Evolutionary conservation across 768 basidiomycete species (phyloP).

Genomic region (Suillus americanus): DNA sequence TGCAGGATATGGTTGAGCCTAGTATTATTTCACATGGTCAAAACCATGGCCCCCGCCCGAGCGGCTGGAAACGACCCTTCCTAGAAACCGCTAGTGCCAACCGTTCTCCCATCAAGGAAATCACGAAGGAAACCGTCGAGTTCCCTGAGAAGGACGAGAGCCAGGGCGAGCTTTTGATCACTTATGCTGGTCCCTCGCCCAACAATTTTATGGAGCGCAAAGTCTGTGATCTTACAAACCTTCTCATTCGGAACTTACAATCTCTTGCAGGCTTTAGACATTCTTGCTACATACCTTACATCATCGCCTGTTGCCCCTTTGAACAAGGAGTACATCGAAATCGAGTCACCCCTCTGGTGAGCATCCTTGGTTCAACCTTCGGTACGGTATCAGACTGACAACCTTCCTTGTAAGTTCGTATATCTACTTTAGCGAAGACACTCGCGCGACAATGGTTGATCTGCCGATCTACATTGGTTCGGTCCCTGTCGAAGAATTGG

Average conservation of each 20-base stretch:
- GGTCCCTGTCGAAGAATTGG: conserved; percentile 77
- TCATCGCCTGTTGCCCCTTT: conserved; percentile 79
- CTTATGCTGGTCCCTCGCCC: conserved; percentile 75
- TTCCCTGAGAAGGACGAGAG: conserved; percentile 98
- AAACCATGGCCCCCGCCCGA: conserved; percentile 65
- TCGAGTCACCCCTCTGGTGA: conserved; percentile 85
- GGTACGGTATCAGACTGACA: background rate
- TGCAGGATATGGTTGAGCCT: conserved; percentile 84
- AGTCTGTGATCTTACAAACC: conserved; percentile 35
- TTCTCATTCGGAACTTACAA: background rate
- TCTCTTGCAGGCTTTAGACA: conserved; percentile 66
- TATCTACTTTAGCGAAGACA: conserved; percentile 81
- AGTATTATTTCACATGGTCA: conserved; percentile 74
- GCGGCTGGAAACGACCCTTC: conserved; percentile 92
- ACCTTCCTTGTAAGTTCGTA: conserved; percentile 55
- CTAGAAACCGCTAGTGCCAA: conserved; percentile 79
- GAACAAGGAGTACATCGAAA: conserved; percentile 92
- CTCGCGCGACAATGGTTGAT: conserved; percentile 68
- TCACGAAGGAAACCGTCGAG: conserved; percentile 68
- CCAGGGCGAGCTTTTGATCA: conserved; percentile 82
- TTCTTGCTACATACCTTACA: conserved; percentile 86
- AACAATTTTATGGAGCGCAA: conserved; percentile 71
- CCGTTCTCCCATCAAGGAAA: conserved; percentile 51
- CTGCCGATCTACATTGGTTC: conserved; percentile 80
- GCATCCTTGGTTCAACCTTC: conserved; percentile 16